Percentiles rank a stretch among this genome's conserved stretches.
Evolutionary conservation across 768 basidiomycete genomes (phyloP).

Genomic region (Hericium rajendrae): DNA sequence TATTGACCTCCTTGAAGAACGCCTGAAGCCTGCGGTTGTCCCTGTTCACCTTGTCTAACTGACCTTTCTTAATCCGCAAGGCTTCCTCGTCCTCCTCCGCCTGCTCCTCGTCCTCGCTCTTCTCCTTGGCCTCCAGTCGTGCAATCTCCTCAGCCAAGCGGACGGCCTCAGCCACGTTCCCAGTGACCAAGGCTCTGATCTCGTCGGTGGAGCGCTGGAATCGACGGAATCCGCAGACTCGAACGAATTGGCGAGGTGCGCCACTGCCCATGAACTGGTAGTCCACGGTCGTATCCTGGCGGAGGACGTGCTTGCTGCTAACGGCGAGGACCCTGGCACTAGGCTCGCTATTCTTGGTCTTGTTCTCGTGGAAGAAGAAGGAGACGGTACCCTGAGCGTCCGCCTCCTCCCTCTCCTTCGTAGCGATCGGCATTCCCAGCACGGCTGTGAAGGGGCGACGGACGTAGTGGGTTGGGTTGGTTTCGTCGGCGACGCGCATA

Average conservation of each 20-base stretch:
- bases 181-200: constrained; percentile 14
- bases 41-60: constrained; percentile 16
- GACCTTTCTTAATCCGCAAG: constrained; percentile 5
- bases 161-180: constrained; percentile 7
- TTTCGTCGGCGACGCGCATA: constrained; percentile 8
- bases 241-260: constrained; percentile 14
- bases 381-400: neutral
- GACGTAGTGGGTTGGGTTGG: constrained; percentile 10
- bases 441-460: neutral
- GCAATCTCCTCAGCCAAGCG: constrained; percentile 17
- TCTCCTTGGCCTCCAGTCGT: constrained; percentile 16
- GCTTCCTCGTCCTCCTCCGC: neutral
- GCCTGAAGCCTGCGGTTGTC: constrained; percentile 14
- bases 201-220: constrained; percentile 18
- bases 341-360: constrained; percentile 17
- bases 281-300: constrained; percentile 17
- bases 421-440: neutral
- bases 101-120: constrained; percentile 14
- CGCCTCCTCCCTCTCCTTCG: neutral
- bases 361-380: constrained; percentile 17
- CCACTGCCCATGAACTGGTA: constrained; percentile 7
- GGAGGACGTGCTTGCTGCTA: constrained; percentile 22
- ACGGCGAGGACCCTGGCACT: constrained; percentile 20
- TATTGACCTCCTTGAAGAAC: constrained; percentile 17
- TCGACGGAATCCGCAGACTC: constrained; percentile 3